Evolutionary conservation across 2,329 filamentous ascomycete genomes (phyloP), one percentile per base, ranked within the genome.

Genomic region (Colletotrichum sp.): DNA sequence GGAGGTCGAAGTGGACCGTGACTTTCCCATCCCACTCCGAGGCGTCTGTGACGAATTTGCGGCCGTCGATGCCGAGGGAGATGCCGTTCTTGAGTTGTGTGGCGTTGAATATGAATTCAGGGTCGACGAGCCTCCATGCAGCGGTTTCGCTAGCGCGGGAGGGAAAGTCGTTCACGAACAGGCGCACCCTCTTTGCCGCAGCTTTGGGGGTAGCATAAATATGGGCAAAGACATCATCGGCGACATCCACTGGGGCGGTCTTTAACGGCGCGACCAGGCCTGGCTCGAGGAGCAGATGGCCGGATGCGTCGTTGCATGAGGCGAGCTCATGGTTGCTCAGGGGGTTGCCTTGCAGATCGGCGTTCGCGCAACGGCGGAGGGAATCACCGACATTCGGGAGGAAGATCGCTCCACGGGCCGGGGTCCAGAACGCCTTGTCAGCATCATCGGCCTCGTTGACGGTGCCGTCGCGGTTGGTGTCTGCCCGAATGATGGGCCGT

Each of bases 351-450:
- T 44, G 59, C 24, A 32, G 75, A 59, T 75, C 77, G 24, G 39
- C 34, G 9, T 71, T 73, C 1, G 81, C 81, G 76, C 84, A 85
- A 8, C 84, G 82, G 7, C 73, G 57, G 63, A 79, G 62, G 4
- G 80, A 82, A 71, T 86, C 84, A 12, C 80, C 83, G 22, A 85
- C 83, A 70, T 84, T 84, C n/a, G 84, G 79, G 2, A 86, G 79
- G 66, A 86, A 84, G 28, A 85, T 79, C n/a, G 84, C 83, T 8
- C 84, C 84, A 2, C 68, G 72, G 0, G 63, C 28, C 1, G 70
- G 7, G 1, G 81, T 80, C 82, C 82, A 83, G 1, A 39, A 48
- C 0, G 70, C 39, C 74, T 84, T 85, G 5, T 73, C 76, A 1
- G n/a, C 13, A 0, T 77, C 22, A 48, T 85, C 82, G 1, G 76